phyloP scores from a whole-genome alignment of 306 rosid species.

The Gillenia trifoliata region DNA sequence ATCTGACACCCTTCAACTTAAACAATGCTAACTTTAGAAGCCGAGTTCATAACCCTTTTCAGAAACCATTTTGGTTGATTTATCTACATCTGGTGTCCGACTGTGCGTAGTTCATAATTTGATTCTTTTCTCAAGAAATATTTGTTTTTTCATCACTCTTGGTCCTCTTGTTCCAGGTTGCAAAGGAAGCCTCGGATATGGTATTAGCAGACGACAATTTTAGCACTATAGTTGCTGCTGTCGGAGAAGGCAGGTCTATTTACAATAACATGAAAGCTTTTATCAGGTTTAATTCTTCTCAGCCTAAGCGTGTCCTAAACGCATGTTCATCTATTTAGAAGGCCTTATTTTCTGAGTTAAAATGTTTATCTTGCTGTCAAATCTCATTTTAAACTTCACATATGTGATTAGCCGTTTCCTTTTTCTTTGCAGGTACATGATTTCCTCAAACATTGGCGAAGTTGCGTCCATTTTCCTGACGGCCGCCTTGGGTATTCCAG shows the following conservation, averaged over 20 bases:
- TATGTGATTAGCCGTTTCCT: neutral
- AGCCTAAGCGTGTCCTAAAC: neutral
- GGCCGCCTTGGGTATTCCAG: slow-evolving; percentile 93
- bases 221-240: slow-evolving; percentile 91
- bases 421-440: slow-evolving; percentile 61
- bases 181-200: slow-evolving; percentile 98
- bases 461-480: slow-evolving; percentile 83
- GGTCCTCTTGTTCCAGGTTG: slow-evolving; percentile 51
- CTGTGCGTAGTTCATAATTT: neutral
- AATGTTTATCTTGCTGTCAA: neutral
- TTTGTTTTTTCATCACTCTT: neutral
- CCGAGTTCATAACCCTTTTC: neutral
- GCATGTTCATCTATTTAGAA: neutral
- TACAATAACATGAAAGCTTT: slow-evolving; percentile 93
- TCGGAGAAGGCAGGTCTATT: slow-evolving; percentile 94
- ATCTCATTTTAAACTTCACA: neutral
- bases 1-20: too few relatives aligned
- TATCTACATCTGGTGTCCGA: neutral
- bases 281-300: slow-evolving; percentile 54
- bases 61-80: neutral
- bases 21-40: too few relatives aligned
- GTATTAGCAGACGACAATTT: slow-evolving; percentile 94
- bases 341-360: neutral
- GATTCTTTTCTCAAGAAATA: neutral
- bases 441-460: slow-evolving; percentile 86